Evolutionary conservation across 2,329 filamentous ascomycete species (phyloP).

Genomic region (Claviceps africana): DNA sequence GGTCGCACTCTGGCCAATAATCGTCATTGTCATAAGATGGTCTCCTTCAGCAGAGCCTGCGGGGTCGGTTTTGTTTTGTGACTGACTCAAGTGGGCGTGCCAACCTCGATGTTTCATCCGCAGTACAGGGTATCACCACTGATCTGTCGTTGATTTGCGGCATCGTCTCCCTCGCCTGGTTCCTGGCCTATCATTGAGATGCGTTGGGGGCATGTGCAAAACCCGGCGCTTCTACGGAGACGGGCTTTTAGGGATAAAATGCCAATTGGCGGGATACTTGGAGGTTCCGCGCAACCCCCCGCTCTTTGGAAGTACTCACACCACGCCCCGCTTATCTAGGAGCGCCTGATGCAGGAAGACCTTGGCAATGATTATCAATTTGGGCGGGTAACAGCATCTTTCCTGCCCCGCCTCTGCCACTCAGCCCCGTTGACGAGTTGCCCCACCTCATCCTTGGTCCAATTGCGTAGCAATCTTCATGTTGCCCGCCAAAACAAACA

Average conservation of each 20-base stretch:
- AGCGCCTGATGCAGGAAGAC: neutral
- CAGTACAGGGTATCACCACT: neutral
- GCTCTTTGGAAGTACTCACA: neutral
- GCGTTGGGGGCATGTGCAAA: neutral
- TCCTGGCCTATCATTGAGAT: neutral
- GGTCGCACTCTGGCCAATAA: neutral
- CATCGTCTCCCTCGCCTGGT: neutral
- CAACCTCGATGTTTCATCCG: neutral
- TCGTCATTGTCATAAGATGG: neutral
- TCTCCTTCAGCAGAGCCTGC: neutral
- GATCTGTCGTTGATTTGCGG: neutral
- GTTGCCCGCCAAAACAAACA: slow-evolving; percentile 3
- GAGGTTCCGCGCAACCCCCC: neutral
- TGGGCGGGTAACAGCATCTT: slow-evolving; percentile 9
- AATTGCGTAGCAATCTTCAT: slow-evolving; percentile 2
- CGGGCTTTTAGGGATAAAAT: neutral
- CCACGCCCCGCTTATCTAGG: neutral
- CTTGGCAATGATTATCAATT: neutral
- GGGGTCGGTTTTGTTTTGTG: neutral
- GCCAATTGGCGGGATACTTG: slow-evolving; percentile 1
- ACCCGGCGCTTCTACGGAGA: slow-evolving; percentile 1
- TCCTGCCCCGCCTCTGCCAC: slow-evolving; percentile 8
- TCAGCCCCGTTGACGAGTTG: slow-evolving; percentile 1
- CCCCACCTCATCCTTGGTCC: slow-evolving; percentile 12
- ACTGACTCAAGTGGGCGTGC: neutral